phyloP scores from a whole-genome alignment of 129 eudicot species.

The Glebionis coronaria region DNA sequence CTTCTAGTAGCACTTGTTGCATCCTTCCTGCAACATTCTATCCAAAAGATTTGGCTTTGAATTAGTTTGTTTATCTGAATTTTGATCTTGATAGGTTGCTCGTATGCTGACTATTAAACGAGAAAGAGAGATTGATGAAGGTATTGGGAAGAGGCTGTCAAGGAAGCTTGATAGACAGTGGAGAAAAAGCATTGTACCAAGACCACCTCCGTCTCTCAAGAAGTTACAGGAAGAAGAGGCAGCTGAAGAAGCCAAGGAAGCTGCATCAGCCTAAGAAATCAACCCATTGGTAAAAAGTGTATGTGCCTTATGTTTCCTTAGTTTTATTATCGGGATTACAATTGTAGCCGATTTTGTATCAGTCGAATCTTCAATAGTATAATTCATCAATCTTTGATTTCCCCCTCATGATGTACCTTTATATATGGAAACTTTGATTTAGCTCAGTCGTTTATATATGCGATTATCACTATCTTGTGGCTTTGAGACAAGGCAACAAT shows the following conservation, averaged over 20 bases:
- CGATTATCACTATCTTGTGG: not conserved
- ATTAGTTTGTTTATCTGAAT: conserved; percentile 1
- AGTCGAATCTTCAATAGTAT: conserved; percentile 12
- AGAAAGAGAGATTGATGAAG: conserved; percentile 87
- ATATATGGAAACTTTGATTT: not conserved
- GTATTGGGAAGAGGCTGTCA: conserved; percentile 74
- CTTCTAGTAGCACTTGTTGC: not conserved
- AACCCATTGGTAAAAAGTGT: conserved; percentile 15
- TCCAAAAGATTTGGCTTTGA: conserved; percentile 4
- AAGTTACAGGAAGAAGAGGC: conserved; percentile 82
- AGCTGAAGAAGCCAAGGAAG: conserved; percentile 77
- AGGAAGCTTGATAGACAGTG: conserved; percentile 89
- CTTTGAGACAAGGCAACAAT: too few species aligned
- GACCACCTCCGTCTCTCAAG: conserved; percentile 86
- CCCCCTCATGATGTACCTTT: conserved; percentile 12
- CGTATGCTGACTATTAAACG: conserved; percentile 90
- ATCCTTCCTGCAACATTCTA: not conserved
- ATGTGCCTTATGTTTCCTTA: conserved; percentile 17
- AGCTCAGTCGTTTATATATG: not conserved
- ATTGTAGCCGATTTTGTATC: conserved; percentile 17
- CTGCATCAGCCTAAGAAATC: conserved; percentile 36
- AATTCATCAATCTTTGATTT: conserved; percentile 15
- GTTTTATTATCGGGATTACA: conserved; percentile 25
- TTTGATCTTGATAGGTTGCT: conserved; percentile 54
- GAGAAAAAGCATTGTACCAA: conserved; percentile 82